These are phyloP conservation scores for Candida taoyuanica DNA, from an alignment of 805 yeast genomes.

Conservation along the genomic window DNA sequence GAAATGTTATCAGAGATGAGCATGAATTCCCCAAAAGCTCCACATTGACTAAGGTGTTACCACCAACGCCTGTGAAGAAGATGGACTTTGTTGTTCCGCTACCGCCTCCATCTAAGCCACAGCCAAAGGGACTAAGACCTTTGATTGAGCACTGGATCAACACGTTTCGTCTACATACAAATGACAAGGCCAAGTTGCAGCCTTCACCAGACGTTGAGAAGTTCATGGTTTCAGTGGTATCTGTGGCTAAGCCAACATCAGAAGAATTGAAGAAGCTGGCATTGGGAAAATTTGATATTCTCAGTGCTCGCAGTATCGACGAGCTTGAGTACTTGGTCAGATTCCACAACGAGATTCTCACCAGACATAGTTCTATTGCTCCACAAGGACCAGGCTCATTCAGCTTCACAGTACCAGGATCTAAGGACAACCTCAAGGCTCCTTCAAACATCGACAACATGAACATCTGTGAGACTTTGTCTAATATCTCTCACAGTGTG, in stretches of 20 bases:
- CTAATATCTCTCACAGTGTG: constrained; percentile 24
- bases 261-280: constrained; percentile 35
- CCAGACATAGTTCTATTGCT: constrained; percentile 20
- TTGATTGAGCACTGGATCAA: constrained; percentile 22
- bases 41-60: constrained; percentile 42
- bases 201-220: constrained; percentile 19
- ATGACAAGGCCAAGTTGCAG: constrained; percentile 8
- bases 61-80: constrained; percentile 66
- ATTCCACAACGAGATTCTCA: constrained; percentile 37
- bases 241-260: constrained; percentile 23
- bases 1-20: constrained; percentile 22
- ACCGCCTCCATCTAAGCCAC: constrained; percentile 23
- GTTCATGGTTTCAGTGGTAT: constrained; percentile 26
- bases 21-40: constrained; percentile 43
- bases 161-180: constrained; percentile 16
- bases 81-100: constrained; percentile 41
- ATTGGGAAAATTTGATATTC: constrained; percentile 47
- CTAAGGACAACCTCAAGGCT: constrained; percentile 4
- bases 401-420: constrained; percentile 19
- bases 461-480: constrained; percentile 26
- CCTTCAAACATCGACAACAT: constrained; percentile 26
- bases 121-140: constrained; percentile 22
- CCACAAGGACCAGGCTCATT: constrained; percentile 12
- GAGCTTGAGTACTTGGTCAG: constrained; percentile 56
- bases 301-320: constrained; percentile 67